Evolutionary conservation across 1,284 basidiomycete species (phyloP), one percentile per base, ranked within the genome.

Genomic region (Trametes polyzona): DNA sequence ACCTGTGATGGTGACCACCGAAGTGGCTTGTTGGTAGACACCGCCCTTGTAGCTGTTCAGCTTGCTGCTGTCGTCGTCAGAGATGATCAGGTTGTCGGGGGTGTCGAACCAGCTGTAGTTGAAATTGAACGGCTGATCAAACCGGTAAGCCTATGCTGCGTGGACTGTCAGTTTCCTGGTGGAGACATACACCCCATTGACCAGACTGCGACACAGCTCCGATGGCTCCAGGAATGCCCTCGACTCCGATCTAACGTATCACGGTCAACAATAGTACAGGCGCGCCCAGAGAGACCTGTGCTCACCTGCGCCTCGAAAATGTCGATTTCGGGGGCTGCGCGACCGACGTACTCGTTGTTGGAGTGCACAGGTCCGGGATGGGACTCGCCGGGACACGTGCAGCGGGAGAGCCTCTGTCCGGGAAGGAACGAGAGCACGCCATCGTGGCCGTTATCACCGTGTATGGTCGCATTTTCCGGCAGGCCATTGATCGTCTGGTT

Each of bases 321-420:
- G 72, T 95, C 92, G 63, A 95, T 92, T 75, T 96, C 93, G 0
- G 93, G 93, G 1, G 91, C 90, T 2, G 86, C 81, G 49, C 94
- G 83, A n/a, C 93, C 94, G 7, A 84, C 82, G 50, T 79, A 88
- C 9, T 82, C 80, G 14, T 81, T 81, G 65, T 83, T 79, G 24
- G 65, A 56, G 51, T 75, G 73, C 39, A 67, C 77, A 11, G 94
- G 94, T 0, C 94, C 94, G 0, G 94, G 94, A 68, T 96, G 94
- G 44, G 87, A 83, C 51, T 86, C 84, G n/a, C 82, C 82, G 0
- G 85, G 77, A 68, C 94, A 96, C 0, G 93, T 94, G 73, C 94
- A 96, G 0, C 89, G 81, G 7, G 91, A 93, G 19, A 87, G 70
- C 32, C 83, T 78, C 65, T 89, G 88, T 1, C 94, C 94, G 2